phyloP scores from a whole-genome alignment of 2,329 filamentous ascomycete genomes.

The Trichoderma atroviride region DNA sequence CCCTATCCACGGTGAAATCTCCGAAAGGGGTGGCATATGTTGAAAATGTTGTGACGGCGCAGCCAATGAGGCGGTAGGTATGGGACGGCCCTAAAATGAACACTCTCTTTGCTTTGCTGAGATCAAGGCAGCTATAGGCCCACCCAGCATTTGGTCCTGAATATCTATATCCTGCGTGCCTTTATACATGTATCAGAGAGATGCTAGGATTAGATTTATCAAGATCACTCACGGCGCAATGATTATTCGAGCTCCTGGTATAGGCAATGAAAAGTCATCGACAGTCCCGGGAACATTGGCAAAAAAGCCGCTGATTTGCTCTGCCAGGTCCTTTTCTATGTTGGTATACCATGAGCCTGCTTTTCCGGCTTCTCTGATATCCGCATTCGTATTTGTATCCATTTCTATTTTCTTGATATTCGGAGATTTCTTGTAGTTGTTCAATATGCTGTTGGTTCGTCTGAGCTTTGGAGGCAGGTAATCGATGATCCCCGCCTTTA shows the following conservation, averaged over 20 bases:
- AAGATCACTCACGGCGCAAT: constrained; percentile 83
- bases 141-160: constrained; percentile 91
- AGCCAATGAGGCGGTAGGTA: constrained; percentile 64
- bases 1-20: constrained; percentile 65
- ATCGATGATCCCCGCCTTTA: constrained; percentile 10
- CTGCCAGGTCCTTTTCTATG: constrained; percentile 59
- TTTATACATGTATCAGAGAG: constrained; percentile 41
- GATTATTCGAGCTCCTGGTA: constrained; percentile 75
- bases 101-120: constrained; percentile 79
- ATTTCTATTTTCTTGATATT: not conserved
- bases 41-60: constrained; percentile 73
- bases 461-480: not conserved
- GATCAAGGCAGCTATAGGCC: constrained; percentile 88
- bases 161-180: constrained; percentile 91
- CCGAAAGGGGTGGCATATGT: constrained; percentile 77
- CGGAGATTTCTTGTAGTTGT: not conserved
- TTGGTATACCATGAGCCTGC: constrained; percentile 86
- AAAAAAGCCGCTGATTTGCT: constrained; percentile 77
- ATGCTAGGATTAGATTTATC: not conserved
- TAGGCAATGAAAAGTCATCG: constrained; percentile 62
- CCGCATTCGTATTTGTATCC: constrained; percentile 31
- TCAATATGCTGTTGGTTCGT: not conserved
- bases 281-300: constrained; percentile 67
- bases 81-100: constrained; percentile 95
- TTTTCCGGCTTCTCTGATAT: constrained; percentile 64